A percentile compares a stretch with the other conserved stretches of the same genome.
phyloP scores from a whole-genome alignment of 768 basidiomycete species.

The Suillus luteus region DNA sequence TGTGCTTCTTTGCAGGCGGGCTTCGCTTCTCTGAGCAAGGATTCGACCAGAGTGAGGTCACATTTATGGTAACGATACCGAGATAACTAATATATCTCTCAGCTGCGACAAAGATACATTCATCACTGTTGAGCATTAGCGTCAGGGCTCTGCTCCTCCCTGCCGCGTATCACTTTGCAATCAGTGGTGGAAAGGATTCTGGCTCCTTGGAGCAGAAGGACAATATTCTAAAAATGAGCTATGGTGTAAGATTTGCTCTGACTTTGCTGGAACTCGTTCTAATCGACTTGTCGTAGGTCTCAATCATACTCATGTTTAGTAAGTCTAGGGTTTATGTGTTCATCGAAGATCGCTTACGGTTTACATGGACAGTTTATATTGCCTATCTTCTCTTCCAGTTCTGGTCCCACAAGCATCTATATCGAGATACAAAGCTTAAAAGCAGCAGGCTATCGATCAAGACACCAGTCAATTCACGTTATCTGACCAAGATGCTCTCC shows the following conservation, averaged over 20 bases:
- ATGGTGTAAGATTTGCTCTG: conserved; percentile 41
- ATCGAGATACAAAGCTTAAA: conserved; percentile 48
- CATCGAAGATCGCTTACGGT: neutral
- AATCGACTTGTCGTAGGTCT: conserved; percentile 35
- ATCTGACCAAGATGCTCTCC: conserved; percentile 28
- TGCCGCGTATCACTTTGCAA: conserved; percentile 73
- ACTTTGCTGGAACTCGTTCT: conserved; percentile 8
- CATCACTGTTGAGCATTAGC: conserved; percentile 74
- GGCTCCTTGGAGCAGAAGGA: conserved; percentile 35
- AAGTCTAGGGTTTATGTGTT: conserved; percentile 22
- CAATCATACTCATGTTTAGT: conserved; percentile 56
- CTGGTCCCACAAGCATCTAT: conserved; percentile 56
- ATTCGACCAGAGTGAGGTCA: conserved; percentile 64
- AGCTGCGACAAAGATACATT: conserved; percentile 70
- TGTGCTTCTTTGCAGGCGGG: conserved; percentile 91
- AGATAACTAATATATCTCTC: conserved; percentile 13
- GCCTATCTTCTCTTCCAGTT: conserved; percentile 57
- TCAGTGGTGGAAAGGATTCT: conserved; percentile 29
- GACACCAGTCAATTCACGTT: conserved; percentile 32
- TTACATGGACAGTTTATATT: conserved; percentile 43
- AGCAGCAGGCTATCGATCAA: conserved; percentile 41
- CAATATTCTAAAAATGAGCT: conserved; percentile 52
- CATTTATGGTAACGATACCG: neutral
- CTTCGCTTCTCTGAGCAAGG: conserved; percentile 78
- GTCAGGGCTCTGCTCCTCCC: conserved; percentile 80